These are phyloP conservation scores for Phytopythium sindhum DNA, from an alignment of 352 stramenopile species.

Conservation along the genomic window DNA sequence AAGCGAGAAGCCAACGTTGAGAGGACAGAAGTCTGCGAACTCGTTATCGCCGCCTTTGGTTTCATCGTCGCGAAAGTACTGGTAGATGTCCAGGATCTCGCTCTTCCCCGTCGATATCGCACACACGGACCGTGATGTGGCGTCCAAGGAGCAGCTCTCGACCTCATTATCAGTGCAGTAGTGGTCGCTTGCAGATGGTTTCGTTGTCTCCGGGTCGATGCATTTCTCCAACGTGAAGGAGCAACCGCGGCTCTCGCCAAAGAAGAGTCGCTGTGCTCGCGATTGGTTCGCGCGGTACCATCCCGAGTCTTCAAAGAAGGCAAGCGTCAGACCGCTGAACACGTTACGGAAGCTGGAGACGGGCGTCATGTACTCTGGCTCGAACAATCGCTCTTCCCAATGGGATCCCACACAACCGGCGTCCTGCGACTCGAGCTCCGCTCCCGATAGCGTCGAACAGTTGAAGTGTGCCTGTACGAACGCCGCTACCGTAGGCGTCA, in stretches of 20 bases:
- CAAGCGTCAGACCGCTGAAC: slow-evolving; percentile 64
- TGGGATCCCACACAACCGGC: slow-evolving; percentile 73
- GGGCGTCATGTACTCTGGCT: slow-evolving; percentile 80
- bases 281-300: slow-evolving; percentile 71
- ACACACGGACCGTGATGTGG: slow-evolving; percentile 63
- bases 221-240: slow-evolving; percentile 65
- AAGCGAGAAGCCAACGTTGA: slow-evolving; percentile 64
- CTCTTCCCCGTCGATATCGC: slow-evolving; percentile 32
- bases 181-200: slow-evolving; percentile 46
- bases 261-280: slow-evolving; percentile 53
- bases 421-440: slow-evolving; percentile 79
- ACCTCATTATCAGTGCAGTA: slow-evolving; percentile 53
- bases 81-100: slow-evolving; percentile 43
- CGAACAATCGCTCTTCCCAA: slow-evolving; percentile 83
- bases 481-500: slow-evolving; percentile 55
- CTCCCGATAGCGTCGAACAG: slow-evolving; percentile 49
- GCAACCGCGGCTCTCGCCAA: slow-evolving; percentile 63
- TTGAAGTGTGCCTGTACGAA: slow-evolving; percentile 70
- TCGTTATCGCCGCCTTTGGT: slow-evolving; percentile 53
- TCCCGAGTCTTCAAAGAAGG: slow-evolving; percentile 81
- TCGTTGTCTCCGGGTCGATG: slow-evolving; percentile 46
- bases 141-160: slow-evolving; percentile 79
- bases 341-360: slow-evolving; percentile 75
- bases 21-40: slow-evolving; percentile 75
- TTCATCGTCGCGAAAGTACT: slow-evolving; percentile 54